Evolutionary conservation across 2,329 filamentous ascomycete species (phyloP).

Genomic region (Mariannaea sp.): DNA sequence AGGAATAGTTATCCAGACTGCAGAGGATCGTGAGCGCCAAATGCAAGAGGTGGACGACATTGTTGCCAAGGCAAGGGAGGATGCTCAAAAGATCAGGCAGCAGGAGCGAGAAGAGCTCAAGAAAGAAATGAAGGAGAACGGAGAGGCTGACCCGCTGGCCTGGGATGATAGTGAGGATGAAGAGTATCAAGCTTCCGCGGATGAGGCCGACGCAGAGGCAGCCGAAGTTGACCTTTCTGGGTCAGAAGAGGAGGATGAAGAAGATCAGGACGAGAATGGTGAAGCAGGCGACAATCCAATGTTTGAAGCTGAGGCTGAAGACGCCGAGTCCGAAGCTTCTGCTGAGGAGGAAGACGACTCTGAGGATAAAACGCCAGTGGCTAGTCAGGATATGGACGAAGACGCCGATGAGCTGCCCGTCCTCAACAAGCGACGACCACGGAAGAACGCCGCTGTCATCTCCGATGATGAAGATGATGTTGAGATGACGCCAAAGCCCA

Average conservation of each 20-base stretch:
- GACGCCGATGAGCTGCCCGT: constrained; percentile 48
- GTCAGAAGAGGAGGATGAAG: constrained; percentile 48
- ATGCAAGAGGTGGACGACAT: constrained; percentile 86
- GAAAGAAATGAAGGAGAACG: constrained; percentile 58
- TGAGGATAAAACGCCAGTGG: constrained; percentile 43
- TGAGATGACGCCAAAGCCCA: constrained; percentile 56
- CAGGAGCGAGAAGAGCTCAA: constrained; percentile 76
- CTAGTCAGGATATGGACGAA: constrained; percentile 42
- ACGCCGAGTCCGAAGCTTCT: constrained; percentile 44
- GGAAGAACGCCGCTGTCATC: constrained; percentile 58
- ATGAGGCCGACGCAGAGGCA: constrained; percentile 46
- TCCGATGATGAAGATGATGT: constrained; percentile 65
- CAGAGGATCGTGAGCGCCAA: constrained; percentile 83
- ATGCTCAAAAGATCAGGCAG: constrained; percentile 75
- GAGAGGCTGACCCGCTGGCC: constrained; percentile 55
- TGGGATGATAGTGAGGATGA: constrained; percentile 64
- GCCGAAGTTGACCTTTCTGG: constrained; percentile 51
- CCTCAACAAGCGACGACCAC: constrained; percentile 50
- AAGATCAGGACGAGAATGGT: constrained; percentile 41
- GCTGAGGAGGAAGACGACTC: constrained; percentile 31
- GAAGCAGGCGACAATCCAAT: constrained; percentile 40
- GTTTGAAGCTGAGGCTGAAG: constrained; percentile 48
- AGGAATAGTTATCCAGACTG: constrained; percentile 80
- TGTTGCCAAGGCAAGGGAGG: constrained; percentile 79
- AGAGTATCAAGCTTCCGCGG: constrained; percentile 49